phyloP scores from a whole-genome alignment of 352 stramenopile genomes.

The Globisporangium spiculum region DNA sequence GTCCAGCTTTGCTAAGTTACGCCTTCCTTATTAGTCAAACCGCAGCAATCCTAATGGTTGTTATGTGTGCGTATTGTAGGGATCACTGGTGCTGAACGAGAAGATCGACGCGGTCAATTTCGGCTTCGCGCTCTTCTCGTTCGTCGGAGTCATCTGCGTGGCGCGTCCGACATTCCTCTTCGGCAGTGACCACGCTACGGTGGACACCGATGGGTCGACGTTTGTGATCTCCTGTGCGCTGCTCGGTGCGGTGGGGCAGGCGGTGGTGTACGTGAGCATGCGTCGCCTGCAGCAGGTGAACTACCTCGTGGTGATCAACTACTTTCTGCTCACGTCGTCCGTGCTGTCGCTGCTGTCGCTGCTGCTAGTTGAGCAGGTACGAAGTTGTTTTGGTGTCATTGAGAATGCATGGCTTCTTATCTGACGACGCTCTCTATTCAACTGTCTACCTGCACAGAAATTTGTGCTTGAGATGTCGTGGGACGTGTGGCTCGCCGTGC shows the following conservation, averaged over 20 bases:
- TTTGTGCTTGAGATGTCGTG: slow-evolving; percentile 18
- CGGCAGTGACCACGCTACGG: slow-evolving; percentile 9
- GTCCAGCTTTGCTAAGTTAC: not conserved
- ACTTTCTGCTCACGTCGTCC: slow-evolving; percentile 33
- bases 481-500: slow-evolving; percentile 22
- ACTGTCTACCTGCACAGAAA: slow-evolving; percentile 11
- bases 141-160: slow-evolving; percentile 37
- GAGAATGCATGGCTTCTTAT: not conserved
- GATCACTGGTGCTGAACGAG: slow-evolving; percentile 27
- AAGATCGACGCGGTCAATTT: slow-evolving; percentile 33
- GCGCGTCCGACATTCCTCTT: slow-evolving; percentile 34
- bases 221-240: slow-evolving; percentile 28
- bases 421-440: not conserved
- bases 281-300: slow-evolving; percentile 30
- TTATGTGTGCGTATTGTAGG: slow-evolving; percentile 16
- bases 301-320: slow-evolving; percentile 40
- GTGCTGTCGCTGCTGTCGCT: slow-evolving; percentile 30
- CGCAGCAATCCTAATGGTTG: not conserved
- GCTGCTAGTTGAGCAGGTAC: slow-evolving; percentile 23
- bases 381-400: not conserved
- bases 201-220: slow-evolving; percentile 21
- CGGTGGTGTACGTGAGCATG: slow-evolving; percentile 33
- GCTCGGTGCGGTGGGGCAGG: slow-evolving; percentile 20
- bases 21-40: not conserved
- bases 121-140: slow-evolving; percentile 31